Conservation (phyloP, 306 rosid genomes). For the cucumber (Cucumis sativus) region DNA sequence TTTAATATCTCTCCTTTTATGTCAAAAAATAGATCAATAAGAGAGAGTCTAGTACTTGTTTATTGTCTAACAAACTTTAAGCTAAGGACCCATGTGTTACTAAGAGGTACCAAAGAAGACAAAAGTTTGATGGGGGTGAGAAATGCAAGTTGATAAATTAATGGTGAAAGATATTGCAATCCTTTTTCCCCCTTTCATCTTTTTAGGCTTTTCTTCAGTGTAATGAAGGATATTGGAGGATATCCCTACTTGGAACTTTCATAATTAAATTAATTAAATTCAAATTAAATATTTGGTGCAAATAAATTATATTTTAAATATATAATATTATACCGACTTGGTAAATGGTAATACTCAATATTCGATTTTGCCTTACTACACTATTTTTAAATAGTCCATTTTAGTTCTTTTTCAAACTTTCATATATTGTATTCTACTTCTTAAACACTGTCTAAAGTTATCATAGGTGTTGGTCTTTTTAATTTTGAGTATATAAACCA, state of each 20-base stretch:
- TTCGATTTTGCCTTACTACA: too few species aligned
- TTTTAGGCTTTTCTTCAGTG: not conserved
- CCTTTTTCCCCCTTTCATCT: not conserved
- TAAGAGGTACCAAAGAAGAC: not conserved
- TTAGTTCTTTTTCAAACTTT: not conserved
- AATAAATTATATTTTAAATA: too few species aligned
- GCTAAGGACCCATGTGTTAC: slow-evolving; percentile 2
- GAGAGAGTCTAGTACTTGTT: not conserved
- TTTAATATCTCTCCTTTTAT: not conserved
- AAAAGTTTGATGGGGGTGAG: not conserved
- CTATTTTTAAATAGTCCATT: too few species aligned
- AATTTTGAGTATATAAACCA: too few species aligned
- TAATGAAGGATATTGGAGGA: too few species aligned
- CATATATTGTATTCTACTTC: not conserved
- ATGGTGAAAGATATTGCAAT: not conserved
- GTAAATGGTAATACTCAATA: too few species aligned
- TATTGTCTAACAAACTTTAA: not conserved
- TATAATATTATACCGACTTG: too few species aligned
- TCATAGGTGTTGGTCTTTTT: too few species aligned
- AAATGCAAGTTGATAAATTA: not conserved
- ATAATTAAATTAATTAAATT: not conserved
- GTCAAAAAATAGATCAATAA: not conserved
- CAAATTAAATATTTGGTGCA: too few species aligned
- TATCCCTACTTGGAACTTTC: not conserved
- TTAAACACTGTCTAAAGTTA: not conserved